Evolutionary conservation across 257 asterid genomes (phyloP).

Genomic region (Striga asiatica): DNA sequence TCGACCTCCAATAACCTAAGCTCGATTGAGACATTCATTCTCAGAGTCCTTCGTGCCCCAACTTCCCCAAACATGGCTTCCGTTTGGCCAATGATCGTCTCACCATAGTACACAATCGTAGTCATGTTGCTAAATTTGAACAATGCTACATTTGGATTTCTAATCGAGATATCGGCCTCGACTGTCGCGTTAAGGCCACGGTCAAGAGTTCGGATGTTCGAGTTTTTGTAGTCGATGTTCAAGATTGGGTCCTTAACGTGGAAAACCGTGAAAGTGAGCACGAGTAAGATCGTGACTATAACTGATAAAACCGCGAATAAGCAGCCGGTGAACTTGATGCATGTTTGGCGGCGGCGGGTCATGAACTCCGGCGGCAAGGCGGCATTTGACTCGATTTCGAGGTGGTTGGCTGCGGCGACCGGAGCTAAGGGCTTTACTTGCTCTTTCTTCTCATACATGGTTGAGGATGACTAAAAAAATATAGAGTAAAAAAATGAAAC

Average conservation of each 20-base stretch:
- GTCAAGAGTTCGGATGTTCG: conserved; percentile 17
- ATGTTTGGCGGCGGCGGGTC: conserved; percentile 12
- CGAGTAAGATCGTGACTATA: conserved; percentile 16
- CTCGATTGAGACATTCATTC: conserved; percentile 12
- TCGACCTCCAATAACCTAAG: conserved; percentile 19
- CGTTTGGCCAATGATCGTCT: conserved; percentile 22
- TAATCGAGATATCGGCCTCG: conserved; percentile 17
- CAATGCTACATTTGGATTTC: conserved; percentile 38
- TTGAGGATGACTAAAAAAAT: too few species aligned
- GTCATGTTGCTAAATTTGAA: conserved; percentile 23
- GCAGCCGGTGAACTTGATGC: conserved; percentile 43
- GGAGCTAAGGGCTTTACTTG: conserved; percentile 36
- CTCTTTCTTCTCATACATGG: conserved; percentile 29
- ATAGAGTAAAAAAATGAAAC: too few species aligned
- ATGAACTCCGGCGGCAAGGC: conserved; percentile 9
- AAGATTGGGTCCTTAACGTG: conserved; percentile 28
- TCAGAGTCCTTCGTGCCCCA: conserved; percentile 27
- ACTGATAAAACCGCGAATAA: conserved; percentile 23
- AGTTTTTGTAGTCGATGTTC: conserved; percentile 20
- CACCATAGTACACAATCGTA: conserved; percentile 23
- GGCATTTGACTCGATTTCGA: conserved; percentile 9
- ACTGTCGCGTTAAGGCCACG: conserved; percentile 23
- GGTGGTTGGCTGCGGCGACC: conserved; percentile 10
- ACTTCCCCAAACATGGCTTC: conserved; percentile 20
- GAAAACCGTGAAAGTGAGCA: conserved; percentile 40